These are phyloP conservation scores for Hirschioporus abietinus DNA, from an alignment of 768 basidiomycete species.

Conservation along the genomic window DNA sequence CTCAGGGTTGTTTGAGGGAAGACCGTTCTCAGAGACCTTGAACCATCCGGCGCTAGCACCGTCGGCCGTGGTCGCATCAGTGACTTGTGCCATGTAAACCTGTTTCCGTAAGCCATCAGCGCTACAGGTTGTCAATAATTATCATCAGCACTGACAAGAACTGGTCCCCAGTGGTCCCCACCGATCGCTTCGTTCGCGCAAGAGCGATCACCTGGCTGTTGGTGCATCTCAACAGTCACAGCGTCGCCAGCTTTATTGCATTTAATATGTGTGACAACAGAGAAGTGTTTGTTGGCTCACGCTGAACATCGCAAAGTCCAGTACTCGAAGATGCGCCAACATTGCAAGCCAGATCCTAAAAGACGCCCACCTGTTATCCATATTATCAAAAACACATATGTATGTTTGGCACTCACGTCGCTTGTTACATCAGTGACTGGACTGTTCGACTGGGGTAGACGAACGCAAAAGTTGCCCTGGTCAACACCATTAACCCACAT, in stretches of 20 bases:
- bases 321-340: slow-evolving; percentile 26
- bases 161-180: slow-evolving; percentile 46
- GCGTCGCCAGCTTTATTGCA: slow-evolving; percentile 34
- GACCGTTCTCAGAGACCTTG: slow-evolving; percentile 44
- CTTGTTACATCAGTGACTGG: slow-evolving; percentile 39
- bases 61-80: slow-evolving; percentile 38
- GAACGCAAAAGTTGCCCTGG: slow-evolving; percentile 41
- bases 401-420: slow-evolving; percentile 21
- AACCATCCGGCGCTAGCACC: slow-evolving; percentile 42
- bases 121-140: neutral
- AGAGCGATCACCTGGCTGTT: slow-evolving; percentile 40
- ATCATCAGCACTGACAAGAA: slow-evolving; percentile 19
- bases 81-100: slow-evolving; percentile 44
- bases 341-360: slow-evolving; percentile 46
- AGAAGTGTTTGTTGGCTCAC: slow-evolving; percentile 21
- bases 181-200: slow-evolving; percentile 46
- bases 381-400: neutral
- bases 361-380: neutral
- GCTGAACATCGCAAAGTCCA: slow-evolving; percentile 37
- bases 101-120: neutral
- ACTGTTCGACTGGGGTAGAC: slow-evolving; percentile 38
- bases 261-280: neutral
- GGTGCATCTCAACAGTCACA: slow-evolving; percentile 51
- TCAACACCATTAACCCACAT: slow-evolving; percentile 48
- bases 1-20: slow-evolving; percentile 42